Percentiles rank a stretch among this genome's conserved stretches.
These are phyloP conservation scores for Citropsis articulata DNA, from an alignment of 345 rosid species.

Conservation along the genomic window DNA sequence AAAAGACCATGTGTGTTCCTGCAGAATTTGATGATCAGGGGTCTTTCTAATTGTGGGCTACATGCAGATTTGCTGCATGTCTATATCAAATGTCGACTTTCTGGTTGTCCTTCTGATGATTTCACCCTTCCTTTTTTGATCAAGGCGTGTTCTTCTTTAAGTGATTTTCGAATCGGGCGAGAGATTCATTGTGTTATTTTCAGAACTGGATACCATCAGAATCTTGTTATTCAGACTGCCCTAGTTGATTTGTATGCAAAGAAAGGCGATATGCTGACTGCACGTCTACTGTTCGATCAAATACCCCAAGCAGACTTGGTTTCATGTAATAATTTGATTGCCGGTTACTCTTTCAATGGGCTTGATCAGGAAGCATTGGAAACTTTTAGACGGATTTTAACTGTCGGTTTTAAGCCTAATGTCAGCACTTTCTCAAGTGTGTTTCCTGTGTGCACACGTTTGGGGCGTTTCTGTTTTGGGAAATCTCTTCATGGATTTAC, in stretches of 20 bases:
- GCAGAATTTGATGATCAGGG: conserved; percentile 40
- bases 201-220: conserved; percentile 36
- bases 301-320: conserved; percentile 42
- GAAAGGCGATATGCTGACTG: conserved; percentile 28
- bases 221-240: conserved; percentile 40
- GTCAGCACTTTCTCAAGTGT: conserved; percentile 43
- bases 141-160: conserved; percentile 42
- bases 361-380: conserved; percentile 30
- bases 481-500: conserved; percentile 37
- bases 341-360: conserved; percentile 43
- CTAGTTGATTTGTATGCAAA: conserved; percentile 51
- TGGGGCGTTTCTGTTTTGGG: conserved; percentile 29
- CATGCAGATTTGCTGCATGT: conserved; percentile 35
- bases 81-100: conserved; percentile 25
- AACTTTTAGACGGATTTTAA: conserved; percentile 26
- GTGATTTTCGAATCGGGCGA: conserved; percentile 29
- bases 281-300: conserved; percentile 30
- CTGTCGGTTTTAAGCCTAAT: conserved; percentile 30
- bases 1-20: conserved; percentile 15
- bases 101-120: conserved; percentile 31
- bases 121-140: conserved; percentile 47
- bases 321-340: conserved; percentile 53
- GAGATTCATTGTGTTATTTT: conserved; percentile 43
- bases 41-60: conserved; percentile 33
- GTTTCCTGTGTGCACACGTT: conserved; percentile 40